These are phyloP conservation scores for Thalassiosira livingstoniorum DNA, from an alignment of 352 stramenopile genomes.

Conservation along the genomic window DNA sequence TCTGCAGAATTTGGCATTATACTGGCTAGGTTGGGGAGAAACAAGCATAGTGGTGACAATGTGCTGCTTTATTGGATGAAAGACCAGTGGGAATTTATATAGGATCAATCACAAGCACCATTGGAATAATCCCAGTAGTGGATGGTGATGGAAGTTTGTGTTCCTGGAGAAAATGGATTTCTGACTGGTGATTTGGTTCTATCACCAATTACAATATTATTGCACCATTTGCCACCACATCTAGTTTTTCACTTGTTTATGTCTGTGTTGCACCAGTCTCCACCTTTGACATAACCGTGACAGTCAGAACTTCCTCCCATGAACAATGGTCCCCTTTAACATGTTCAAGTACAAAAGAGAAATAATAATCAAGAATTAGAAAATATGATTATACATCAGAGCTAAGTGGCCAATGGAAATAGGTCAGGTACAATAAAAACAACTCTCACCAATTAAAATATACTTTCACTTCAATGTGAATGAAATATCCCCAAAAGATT, in stretches of 20 bases:
- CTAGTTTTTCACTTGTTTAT: constrained; percentile 21
- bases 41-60: constrained; percentile 63
- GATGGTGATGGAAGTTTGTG: constrained; percentile 30
- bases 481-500: no score
- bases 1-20: constrained; percentile 59
- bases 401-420: background rate
- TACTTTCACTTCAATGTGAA: no score
- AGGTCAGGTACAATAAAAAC: background rate
- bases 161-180: background rate
- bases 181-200: background rate
- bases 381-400: no score
- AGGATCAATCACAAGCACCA: constrained; percentile 51
- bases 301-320: constrained; percentile 29
- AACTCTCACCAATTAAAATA: no score
- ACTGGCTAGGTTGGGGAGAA: constrained; percentile 41
- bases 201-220: constrained; percentile 10
- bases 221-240: constrained; percentile 27
- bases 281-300: constrained; percentile 34
- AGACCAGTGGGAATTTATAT: constrained; percentile 19
- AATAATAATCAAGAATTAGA: no score
- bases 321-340: constrained; percentile 26
- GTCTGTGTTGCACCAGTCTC: constrained; percentile 37
- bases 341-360: no score
- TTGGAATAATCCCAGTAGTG: constrained; percentile 59
- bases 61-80: constrained; percentile 1